Conservation (phyloP, 2,329 filamentous ascomycete genomes). For the Hypoxylon rubiginosum region DNA sequence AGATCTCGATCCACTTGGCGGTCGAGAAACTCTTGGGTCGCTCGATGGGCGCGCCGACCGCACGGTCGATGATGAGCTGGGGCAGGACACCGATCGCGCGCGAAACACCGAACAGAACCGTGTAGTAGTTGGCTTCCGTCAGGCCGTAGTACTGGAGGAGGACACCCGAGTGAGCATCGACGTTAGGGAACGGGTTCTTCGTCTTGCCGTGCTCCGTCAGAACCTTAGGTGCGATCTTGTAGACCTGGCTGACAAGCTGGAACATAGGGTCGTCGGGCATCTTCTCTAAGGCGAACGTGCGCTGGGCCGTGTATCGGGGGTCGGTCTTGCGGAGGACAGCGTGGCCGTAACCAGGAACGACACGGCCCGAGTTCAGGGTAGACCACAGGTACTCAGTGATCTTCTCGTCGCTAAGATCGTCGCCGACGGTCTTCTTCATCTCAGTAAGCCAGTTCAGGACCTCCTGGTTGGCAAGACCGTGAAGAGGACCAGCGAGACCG, state of each 20-base stretch:
- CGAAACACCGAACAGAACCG: slow-evolving; percentile 98
- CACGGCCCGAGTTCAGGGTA: slow-evolving; percentile 93
- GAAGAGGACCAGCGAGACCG: slow-evolving; percentile 96
- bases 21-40: slow-evolving; percentile 99
- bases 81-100: slow-evolving; percentile 98
- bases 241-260: slow-evolving; percentile 99
- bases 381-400: slow-evolving; percentile 99
- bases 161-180: slow-evolving; percentile 98
- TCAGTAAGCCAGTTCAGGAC: slow-evolving; percentile 98
- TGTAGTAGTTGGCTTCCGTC: slow-evolving; percentile 99
- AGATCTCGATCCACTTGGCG: slow-evolving; percentile 94
- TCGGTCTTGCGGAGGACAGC: slow-evolving; percentile 99
- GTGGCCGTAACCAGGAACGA: slow-evolving; percentile 98
- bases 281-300: slow-evolving; percentile 93
- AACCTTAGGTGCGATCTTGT: slow-evolving; percentile 99
- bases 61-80: slow-evolving; percentile 99
- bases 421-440: slow-evolving; percentile 96
- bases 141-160: slow-evolving; percentile 99
- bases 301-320: slow-evolving; percentile 98
- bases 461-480: slow-evolving; percentile 99
- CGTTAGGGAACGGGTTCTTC: slow-evolving; percentile 99
- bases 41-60: slow-evolving; percentile 96
- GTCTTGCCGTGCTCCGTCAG: slow-evolving; percentile 99
- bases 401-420: slow-evolving; percentile 94
- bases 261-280: slow-evolving; percentile 99